Conservation (phyloP, 1,284 basidiomycete species). For the Taiwanofungus camphoratus region DNA sequence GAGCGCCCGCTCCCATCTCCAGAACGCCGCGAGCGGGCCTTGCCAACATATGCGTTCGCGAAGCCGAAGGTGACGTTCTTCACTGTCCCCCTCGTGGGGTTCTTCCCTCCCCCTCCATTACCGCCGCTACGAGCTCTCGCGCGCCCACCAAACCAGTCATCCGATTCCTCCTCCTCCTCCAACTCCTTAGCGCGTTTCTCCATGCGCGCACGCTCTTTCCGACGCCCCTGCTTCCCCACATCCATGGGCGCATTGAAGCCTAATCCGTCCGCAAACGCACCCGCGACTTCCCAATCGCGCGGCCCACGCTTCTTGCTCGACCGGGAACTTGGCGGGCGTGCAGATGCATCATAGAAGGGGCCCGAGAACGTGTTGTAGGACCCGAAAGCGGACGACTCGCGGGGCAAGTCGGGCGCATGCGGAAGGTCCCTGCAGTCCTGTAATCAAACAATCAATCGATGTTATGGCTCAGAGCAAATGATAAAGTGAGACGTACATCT, state of each 20-base stretch:
- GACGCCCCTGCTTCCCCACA: conserved; percentile 58
- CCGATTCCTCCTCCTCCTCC: conserved; percentile 45
- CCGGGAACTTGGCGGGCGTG: conserved; percentile 13
- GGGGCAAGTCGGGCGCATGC: conserved; percentile 42
- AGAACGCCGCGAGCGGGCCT: conserved; percentile 12
- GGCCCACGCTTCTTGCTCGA: conserved; percentile 19
- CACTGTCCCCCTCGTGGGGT: conserved; percentile 6
- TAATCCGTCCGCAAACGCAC: conserved; percentile 36
- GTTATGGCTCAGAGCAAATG: neutral
- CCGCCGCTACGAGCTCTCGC: conserved; percentile 7
- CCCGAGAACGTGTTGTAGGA: conserved; percentile 61
- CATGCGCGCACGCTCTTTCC: conserved; percentile 53
- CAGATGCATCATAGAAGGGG: conserved; percentile 58
- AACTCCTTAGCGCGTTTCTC: conserved; percentile 44
- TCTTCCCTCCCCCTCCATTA: conserved; percentile 3
- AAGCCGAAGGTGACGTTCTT: conserved; percentile 37
- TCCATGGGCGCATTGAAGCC: conserved; percentile 44
- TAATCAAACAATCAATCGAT: neutral
- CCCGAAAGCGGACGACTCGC: conserved; percentile 74
- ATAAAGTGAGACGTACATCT: conserved; percentile 54
- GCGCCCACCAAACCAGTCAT: conserved; percentile 53
- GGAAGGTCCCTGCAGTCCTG: conserved; percentile 69
- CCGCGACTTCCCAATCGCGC: conserved; percentile 26
- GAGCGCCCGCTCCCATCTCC: conserved; percentile 17
- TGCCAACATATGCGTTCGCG: conserved; percentile 16